phyloP scores from a whole-genome alignment of 768 basidiomycete species.

The Hypholoma sublateritium region DNA sequence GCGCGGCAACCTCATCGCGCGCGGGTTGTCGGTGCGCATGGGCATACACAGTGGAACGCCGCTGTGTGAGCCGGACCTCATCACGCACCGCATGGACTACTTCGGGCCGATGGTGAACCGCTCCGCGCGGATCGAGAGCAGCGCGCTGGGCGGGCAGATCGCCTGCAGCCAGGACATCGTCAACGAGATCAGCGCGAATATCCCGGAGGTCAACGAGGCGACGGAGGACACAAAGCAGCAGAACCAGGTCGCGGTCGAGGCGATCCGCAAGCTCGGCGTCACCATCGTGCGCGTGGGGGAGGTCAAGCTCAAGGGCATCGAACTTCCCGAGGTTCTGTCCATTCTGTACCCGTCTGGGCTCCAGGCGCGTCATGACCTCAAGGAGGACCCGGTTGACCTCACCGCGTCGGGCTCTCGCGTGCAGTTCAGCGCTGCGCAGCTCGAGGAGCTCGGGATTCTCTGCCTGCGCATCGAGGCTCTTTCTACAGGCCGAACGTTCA shows the following conservation, averaged over 20 bases:
- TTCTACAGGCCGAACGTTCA: conserved; percentile 60
- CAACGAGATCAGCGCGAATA: conserved; percentile 70
- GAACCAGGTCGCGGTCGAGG: conserved; percentile 63
- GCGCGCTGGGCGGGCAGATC: conserved; percentile 91
- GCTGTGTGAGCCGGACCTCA: conserved; percentile 86
- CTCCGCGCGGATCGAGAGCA: conserved; percentile 78
- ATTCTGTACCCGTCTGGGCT: conserved; percentile 77
- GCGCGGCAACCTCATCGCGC: conserved; percentile 66
- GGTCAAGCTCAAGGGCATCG: conserved; percentile 91
- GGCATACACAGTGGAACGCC: conserved; percentile 93
- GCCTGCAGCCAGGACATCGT: conserved; percentile 88
- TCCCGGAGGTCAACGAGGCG: conserved; percentile 51
- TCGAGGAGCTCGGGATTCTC: conserved; percentile 69
- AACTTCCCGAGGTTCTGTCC: conserved; percentile 84
- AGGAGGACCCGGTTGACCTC: conserved; percentile 33
- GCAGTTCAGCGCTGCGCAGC: conserved; percentile 73
- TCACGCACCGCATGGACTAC: conserved; percentile 96
- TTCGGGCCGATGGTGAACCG: conserved; percentile 97
- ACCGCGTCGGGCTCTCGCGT: conserved; percentile 51
- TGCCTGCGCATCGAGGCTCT: conserved; percentile 71
- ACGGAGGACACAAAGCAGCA: conserved; percentile 62
- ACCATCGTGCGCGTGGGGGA: conserved; percentile 79
- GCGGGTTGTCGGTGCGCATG: conserved; percentile 97
- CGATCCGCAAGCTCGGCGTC: conserved; percentile 71
- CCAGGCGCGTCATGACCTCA: conserved; percentile 65